Evolutionary conservation across 129 eudicot species (phyloP), one percentile per base, ranked within the genome.

Genomic region (Rutidosis leptorrhynchoides): DNA sequence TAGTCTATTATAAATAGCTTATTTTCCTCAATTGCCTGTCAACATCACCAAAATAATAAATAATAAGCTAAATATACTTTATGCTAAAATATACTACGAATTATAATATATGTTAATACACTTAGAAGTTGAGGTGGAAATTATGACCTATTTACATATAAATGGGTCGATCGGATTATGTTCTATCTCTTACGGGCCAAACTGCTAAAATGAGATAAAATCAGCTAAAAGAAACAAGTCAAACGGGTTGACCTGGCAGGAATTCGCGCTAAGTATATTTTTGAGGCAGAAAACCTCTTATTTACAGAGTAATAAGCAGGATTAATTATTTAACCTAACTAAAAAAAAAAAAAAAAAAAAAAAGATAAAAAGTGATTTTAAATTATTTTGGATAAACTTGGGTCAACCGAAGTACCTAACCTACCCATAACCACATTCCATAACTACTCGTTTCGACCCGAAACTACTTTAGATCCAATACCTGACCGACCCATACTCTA

Each of bases 11-110:
- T 86, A 52, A 55, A 94, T 10, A 94, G 75, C 90, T 85, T 89
- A 61, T 84, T 77, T 53, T 80, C 84, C 46, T 94, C 94, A 68
- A 89, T 15, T 43, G 99, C 99, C 97, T 94, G 89, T 73, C 49
- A 63, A 65, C 21, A 55, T 56, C 62, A 76, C 69, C 64, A 69
- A 61, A 35, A 42, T 24, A 62, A 58, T 63, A 15, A 28, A 24
- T 27, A 65, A 22, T 69, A 62, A 5, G 17, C 33, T 26, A 52
- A 57, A 35, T 62, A 12, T 22, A 58, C 42, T 27, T 58, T 28
- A 58, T 27, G 15, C 14, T 27, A 7, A n/a, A 28, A 20, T 49
- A 24, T 5, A 8, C 0, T 21, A 58, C 9, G 24, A 37, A n/a
- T 4, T 57, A 62, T 61, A 11, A 16, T 30, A 4, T 3, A 30